A percentile compares a stretch with the other conserved stretches of the same genome.
Evolutionary conservation across 345 rosid genomes (phyloP).

Genomic region (Triadica sebifera): DNA sequence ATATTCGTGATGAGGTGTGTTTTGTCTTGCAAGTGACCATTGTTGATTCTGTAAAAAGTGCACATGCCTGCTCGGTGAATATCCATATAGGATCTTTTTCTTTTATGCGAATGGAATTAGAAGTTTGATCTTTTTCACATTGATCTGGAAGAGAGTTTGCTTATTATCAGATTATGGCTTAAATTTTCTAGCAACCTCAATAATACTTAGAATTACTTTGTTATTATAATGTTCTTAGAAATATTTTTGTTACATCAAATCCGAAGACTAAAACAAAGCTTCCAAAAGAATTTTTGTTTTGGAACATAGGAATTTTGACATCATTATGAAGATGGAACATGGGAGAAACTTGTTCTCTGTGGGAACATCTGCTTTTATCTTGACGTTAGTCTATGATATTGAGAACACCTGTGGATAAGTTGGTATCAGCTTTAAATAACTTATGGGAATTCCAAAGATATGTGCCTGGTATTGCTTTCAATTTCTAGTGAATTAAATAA

Average conservation of each 20-base stretch:
- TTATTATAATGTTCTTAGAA: not conserved
- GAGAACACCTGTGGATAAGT: not conserved
- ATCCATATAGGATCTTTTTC: not conserved
- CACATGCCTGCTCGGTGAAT: not conserved
- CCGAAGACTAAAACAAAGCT: not conserved
- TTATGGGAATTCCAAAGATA: not conserved
- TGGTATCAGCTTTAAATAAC: not conserved
- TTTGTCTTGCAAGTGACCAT: slow-evolving; percentile 9
- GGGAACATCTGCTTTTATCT: not conserved
- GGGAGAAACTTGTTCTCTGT: not conserved
- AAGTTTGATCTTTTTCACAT: not conserved
- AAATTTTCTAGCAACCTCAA: not conserved
- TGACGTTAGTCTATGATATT: not conserved
- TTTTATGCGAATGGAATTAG: not conserved
- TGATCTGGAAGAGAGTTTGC: not conserved
- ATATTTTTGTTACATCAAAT: not conserved
- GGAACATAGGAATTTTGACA: too few relatives aligned
- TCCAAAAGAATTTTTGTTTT: not conserved
- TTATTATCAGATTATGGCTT: not conserved
- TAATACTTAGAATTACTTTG: not conserved
- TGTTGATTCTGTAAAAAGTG: not conserved
- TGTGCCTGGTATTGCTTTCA: not conserved
- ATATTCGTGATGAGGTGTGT: slow-evolving; percentile 88
- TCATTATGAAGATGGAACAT: not conserved
- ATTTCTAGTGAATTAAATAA: too few relatives aligned